phyloP scores from a whole-genome alignment of 768 basidiomycete genomes.

The Pleurotus tuber-regium region DNA sequence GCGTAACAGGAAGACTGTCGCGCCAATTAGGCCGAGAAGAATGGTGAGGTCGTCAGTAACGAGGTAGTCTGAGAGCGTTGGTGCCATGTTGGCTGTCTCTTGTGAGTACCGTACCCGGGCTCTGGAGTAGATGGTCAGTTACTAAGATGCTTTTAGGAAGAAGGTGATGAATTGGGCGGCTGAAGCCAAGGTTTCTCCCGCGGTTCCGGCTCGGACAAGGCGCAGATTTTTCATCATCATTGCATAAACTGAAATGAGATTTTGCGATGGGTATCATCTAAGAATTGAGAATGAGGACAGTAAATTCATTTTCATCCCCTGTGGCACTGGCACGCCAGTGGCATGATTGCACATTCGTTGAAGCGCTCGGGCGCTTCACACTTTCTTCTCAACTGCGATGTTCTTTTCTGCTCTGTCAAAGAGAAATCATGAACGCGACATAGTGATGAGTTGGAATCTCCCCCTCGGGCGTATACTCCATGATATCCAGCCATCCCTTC shows the following conservation, averaged over 20 bases:
- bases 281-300: too few species aligned
- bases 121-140: neutral
- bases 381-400: too few species aligned
- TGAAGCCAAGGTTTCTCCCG: constrained; percentile 2
- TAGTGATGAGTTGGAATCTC: too few species aligned
- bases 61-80: constrained; percentile 54
- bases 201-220: neutral
- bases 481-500: too few species aligned
- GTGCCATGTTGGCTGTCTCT: constrained; percentile 21
- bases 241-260: too few species aligned
- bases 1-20: constrained; percentile 73
- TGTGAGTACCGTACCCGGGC: neutral
- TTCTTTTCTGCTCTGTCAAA: too few species aligned
- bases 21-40: constrained; percentile 70
- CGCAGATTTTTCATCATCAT: neutral
- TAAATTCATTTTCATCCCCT: too few species aligned
- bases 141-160: neutral
- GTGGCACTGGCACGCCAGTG: too few species aligned
- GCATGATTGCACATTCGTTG: too few species aligned
- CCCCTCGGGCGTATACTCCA: too few species aligned
- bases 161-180: neutral
- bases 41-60: constrained; percentile 80
- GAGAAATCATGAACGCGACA: too few species aligned
- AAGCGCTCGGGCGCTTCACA: too few species aligned
- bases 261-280: constrained; percentile 10